Percentiles rank a stretch among this genome's conserved stretches.
Conservation (phyloP, 257 asterid genomes). For the Gentiana macrophylla region DNA sequence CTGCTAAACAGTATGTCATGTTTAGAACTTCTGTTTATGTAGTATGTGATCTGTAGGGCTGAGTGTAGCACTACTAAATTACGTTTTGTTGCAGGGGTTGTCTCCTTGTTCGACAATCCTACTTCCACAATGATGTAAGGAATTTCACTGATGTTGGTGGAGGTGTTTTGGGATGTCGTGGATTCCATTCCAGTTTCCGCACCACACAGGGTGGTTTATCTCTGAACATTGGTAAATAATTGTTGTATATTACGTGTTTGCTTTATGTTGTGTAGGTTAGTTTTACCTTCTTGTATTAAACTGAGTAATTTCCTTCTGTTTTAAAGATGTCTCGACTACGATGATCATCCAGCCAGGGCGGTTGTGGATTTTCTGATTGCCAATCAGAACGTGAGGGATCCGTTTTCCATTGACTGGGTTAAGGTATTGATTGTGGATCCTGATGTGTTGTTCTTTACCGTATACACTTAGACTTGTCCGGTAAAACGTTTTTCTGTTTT, state of each 20-base stretch:
- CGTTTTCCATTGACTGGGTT: slow-evolving; percentile 65
- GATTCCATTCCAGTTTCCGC: slow-evolving; percentile 40
- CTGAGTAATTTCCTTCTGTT: too few species aligned
- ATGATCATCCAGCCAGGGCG: slow-evolving; percentile 81
- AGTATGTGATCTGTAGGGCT: neutral
- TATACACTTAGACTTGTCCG: neutral
- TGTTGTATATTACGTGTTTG: neutral
- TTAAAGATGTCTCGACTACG: slow-evolving; percentile 73
- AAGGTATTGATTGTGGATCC: slow-evolving; percentile 29
- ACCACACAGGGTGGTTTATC: slow-evolving; percentile 85
- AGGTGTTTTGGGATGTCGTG: slow-evolving; percentile 64
- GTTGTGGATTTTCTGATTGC: slow-evolving; percentile 54
- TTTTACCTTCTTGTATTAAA: neutral
- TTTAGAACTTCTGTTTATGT: neutral
- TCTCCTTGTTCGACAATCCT: slow-evolving; percentile 5
- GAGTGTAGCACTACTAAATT: neutral
- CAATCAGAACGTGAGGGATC: slow-evolving; percentile 63
- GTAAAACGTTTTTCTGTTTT: neutral
- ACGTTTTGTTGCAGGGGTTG: slow-evolving; percentile 5
- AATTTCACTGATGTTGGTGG: slow-evolving; percentile 79
- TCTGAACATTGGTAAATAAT: slow-evolving; percentile 42
- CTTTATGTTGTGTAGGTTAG: neutral
- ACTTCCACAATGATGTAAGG: slow-evolving; percentile 7
- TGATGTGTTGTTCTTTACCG: neutral
- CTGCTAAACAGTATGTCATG: slow-evolving; percentile 82